phyloP scores from a whole-genome alignment of 1,284 basidiomycete genomes.

The Coniophora puteana region DNA sequence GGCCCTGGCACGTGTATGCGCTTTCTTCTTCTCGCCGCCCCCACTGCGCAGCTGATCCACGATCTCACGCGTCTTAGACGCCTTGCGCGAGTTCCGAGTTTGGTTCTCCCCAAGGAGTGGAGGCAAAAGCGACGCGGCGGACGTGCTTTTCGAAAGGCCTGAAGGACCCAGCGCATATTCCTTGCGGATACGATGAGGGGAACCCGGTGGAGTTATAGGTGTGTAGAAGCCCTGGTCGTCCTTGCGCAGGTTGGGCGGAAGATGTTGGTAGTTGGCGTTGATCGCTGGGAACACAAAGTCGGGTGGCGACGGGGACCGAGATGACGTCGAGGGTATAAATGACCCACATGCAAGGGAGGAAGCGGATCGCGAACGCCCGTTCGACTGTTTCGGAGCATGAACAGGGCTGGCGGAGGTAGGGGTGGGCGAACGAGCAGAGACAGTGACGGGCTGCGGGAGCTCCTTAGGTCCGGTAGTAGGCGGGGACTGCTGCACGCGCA shows the following conservation, averaged over 20 bases:
- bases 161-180: slow-evolving; percentile 23
- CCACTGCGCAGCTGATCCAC: slow-evolving; percentile 28
- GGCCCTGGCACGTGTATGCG: too few species aligned
- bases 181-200: slow-evolving; percentile 15
- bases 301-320: slow-evolving; percentile 7
- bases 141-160: slow-evolving; percentile 15
- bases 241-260: slow-evolving; percentile 24
- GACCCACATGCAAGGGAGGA: background rate
- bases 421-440: slow-evolving; percentile 4
- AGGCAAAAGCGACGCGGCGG: slow-evolving; percentile 21
- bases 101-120: slow-evolving; percentile 22
- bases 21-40: too few species aligned
- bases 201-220: slow-evolving; percentile 13
- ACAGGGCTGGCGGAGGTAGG: slow-evolving; percentile 2
- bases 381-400: background rate
- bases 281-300: slow-evolving; percentile 17
- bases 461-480: background rate
- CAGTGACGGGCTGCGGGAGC: slow-evolving; percentile 3
- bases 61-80: slow-evolving; percentile 28
- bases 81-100: slow-evolving; percentile 17
- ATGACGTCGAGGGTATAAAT: background rate
- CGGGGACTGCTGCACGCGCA: slow-evolving; percentile 6
- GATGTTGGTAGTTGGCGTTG: slow-evolving; percentile 18
- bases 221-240: slow-evolving; percentile 32
- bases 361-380: too few species aligned